Evolutionary conservation across 228 moss, liverwort and hornwort species (phyloP), one percentile per base, ranked within the genome.

Genomic region (Sphagnum fallax): DNA sequence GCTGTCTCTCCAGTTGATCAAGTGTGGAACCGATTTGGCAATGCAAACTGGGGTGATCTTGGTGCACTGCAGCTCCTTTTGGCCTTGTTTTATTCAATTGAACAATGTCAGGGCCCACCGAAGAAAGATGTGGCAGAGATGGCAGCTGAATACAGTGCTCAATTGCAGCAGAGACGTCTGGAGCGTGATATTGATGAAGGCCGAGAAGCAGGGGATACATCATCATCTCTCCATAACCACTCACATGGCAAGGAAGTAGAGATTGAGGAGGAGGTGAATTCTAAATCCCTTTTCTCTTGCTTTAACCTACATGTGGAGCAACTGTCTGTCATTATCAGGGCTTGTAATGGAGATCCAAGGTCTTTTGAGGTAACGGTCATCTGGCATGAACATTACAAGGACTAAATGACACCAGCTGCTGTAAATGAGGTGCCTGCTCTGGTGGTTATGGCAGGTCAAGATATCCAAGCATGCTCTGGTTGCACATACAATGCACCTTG

Each of bases 11-110:
- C 84, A 50, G 87, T 91, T 60, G 87, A 88, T 69, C 82, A 75
- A 64, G 92, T 92, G 14, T 95, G 95, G 95, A 95, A 95, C 70
- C 83, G 84, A 69, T 82, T 95, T 59, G 95, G 95, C 58, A 95
- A 89, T 75, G 88, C 95, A 52, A 90, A 80, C 72, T 95, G 95
- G 95, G 91, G 91, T 69, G 95, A 92, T 59, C 76, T 89, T 57
- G 95, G 95, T 66, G 84, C 92, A 12, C 63, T 95, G 74, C 95
- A 95, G 78, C 73, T 95, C 10, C 76, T 95, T 69, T 74, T 95
- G 69, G 92, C 92, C 47, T 86, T 89, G 63, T 95, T 86, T 60
- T 80, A 81, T 69, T 89, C 87, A 50, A 95, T 95, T 70, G 95
- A 95, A 77, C 95, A 95, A 73, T 89, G 90, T 73, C 73, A 79